These are phyloP conservation scores for Candida parachauliodes DNA, from an alignment of 805 yeast genomes.

Conservation along the genomic window DNA sequence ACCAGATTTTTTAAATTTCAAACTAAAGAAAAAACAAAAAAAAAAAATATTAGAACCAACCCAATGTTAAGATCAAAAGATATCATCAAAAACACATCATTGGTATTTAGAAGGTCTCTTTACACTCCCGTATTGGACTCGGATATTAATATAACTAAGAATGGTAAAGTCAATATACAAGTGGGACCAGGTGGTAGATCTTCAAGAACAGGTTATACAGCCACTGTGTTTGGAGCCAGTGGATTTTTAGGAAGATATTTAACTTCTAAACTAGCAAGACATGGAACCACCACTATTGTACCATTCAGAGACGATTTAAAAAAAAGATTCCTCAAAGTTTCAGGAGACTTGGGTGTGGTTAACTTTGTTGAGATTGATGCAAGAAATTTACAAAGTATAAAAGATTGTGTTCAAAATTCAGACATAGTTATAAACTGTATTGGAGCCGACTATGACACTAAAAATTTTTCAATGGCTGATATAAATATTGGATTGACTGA, in stretches of 20 bases:
- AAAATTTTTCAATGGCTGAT: constrained; percentile 79
- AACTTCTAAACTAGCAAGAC: constrained; percentile 69
- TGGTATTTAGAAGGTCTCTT: constrained; percentile 23
- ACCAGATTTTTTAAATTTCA: constrained; percentile 3
- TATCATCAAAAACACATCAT: constrained; percentile 10
- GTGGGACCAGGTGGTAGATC: constrained; percentile 79
- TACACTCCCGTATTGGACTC: constrained; percentile 41
- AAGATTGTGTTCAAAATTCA: constrained; percentile 72
- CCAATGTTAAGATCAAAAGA: constrained; percentile 26
- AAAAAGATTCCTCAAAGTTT: constrained; percentile 72
- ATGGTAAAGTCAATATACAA: constrained; percentile 71
- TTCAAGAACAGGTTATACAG: constrained; percentile 83
- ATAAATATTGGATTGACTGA: constrained; percentile 76
- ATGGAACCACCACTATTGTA: constrained; percentile 72
- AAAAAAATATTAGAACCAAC: background rate
- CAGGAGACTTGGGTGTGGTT: constrained; percentile 86
- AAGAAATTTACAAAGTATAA: constrained; percentile 70
- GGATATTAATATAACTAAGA: constrained; percentile 70
- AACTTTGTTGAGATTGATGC: constrained; percentile 80
- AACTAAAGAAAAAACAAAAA: background rate
- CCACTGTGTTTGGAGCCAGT: constrained; percentile 80
- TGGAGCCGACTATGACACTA: constrained; percentile 73
- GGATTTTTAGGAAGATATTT: constrained; percentile 77
- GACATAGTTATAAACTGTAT: constrained; percentile 80
- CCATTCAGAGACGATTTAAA: constrained; percentile 82